Base-by-base conservation (phyloP, 2,329 filamentous ascomycete genomes). In the Chalara sp. region DNA sequence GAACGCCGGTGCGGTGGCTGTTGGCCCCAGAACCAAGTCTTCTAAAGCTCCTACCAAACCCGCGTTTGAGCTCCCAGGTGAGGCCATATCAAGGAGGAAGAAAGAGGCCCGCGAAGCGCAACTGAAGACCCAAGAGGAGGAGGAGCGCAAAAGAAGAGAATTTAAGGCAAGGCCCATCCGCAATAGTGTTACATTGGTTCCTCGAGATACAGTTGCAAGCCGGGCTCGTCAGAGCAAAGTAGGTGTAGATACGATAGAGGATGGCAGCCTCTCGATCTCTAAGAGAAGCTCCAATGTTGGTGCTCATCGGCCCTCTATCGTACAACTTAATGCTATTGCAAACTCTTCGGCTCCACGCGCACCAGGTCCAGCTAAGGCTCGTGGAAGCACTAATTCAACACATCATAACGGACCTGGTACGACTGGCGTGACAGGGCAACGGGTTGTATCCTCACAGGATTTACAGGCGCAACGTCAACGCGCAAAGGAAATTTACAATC, bases 91-190 rank as follows among this genome's bases (percentile, higher is more conserved):
- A 44, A 60, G 62, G 32, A 63, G 56, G 46, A 67, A 81, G 67
- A 70, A 75, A 56, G 73, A 83, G 66, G 70, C 80, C 61, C 71
- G 74, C 49, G 75, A 82, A 59, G 71, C 77, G 51, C 76, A 73
- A 55, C 66, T 84, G 42, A 75, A 70, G 54, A 73, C 72, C 4
- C 73, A 83, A 58, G 79, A 81, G 58, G 80, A 83, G 56, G 80
- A 83, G 57, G 77, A 81, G 53, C 75, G 71, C 29, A 79, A 73
- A 64, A 74, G 75, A 50, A 77, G 81, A 50, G 79, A 84, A 59
- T 84, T 84, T 70, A 85, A 83, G 63, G 81, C 81, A 5, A 74
- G 74, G 35, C 81, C 81, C 13, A 63, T 80, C 37, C 75, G 75
- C 41, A 67, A 70, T 48, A 75, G 70, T 49, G 62, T 71, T 13